Evolutionary conservation across 2,329 filamentous ascomycete genomes (phyloP).

Genomic region (Canariomyces notabilis): DNA sequence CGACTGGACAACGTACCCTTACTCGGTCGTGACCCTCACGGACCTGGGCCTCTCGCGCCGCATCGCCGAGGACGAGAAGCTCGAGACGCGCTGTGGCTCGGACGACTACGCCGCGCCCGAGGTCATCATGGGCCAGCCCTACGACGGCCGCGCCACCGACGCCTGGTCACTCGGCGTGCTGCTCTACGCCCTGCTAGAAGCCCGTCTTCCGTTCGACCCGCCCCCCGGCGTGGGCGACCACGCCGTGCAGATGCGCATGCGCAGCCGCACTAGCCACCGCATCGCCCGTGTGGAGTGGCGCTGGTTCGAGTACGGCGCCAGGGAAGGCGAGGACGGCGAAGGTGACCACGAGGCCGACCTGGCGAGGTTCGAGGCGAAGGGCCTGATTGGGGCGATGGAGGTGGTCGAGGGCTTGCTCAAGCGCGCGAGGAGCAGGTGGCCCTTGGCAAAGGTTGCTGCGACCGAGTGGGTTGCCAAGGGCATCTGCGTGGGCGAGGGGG

Average conservation of each 20-base stretch:
- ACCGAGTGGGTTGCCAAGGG: conserved; percentile 72
- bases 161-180: conserved; percentile 94
- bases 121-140: conserved; percentile 89
- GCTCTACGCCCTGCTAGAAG: conserved; percentile 88
- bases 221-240: conserved; percentile 74
- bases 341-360: conserved; percentile 74
- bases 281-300: conserved; percentile 95
- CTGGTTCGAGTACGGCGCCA: conserved; percentile 81
- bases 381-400: conserved; percentile 68
- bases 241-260: conserved; percentile 53
- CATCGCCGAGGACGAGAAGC: conserved; percentile 77
- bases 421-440: conserved; percentile 73
- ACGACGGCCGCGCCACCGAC: conserved; percentile 87
- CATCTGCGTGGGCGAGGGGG: conserved; percentile 62
- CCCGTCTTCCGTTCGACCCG: conserved; percentile 88
- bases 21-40: conserved; percentile 81
- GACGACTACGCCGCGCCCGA: conserved; percentile 97
- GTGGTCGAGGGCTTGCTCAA: conserved; percentile 82
- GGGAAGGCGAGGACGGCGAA: conserved; percentile 44
- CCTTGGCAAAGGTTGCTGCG: conserved; percentile 65
- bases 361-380: conserved; percentile 56
- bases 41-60: conserved; percentile 86
- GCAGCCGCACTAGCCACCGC: conserved; percentile 82
- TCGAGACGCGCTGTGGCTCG: conserved; percentile 91
- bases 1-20: conserved; percentile 71